Conservation (phyloP, 164 flowering plant genomes). For the Echeveria elegans region DNA sequence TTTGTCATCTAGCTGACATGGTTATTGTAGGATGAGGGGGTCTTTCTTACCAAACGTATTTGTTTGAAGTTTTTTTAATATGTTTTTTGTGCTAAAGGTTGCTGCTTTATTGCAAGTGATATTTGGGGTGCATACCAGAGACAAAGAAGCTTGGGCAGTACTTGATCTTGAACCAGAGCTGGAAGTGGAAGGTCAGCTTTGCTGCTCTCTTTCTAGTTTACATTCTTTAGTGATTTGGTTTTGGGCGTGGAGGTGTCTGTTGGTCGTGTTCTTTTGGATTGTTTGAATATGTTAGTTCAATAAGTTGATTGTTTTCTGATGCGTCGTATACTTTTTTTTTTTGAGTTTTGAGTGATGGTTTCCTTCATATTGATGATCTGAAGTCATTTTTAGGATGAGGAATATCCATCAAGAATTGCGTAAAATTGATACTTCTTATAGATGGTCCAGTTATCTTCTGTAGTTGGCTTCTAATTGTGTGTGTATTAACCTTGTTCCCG, state of each 20-base stretch:
- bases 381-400: too few relatives aligned
- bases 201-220: not conserved
- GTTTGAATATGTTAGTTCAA: not conserved
- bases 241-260: not conserved
- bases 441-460: too few relatives aligned
- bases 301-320: too few relatives aligned
- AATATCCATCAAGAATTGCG: too few relatives aligned
- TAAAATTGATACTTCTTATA: too few relatives aligned
- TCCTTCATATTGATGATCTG: too few relatives aligned
- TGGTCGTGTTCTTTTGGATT: not conserved
- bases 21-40: not conserved
- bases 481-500: too few relatives aligned
- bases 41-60: not conserved
- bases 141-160: not conserved
- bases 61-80: not conserved
- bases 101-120: too few relatives aligned
- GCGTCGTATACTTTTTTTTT: too few relatives aligned
- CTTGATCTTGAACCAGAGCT: not conserved
- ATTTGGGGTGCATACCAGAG: too few relatives aligned
- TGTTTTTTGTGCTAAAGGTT: not conserved
- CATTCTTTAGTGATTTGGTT: not conserved
- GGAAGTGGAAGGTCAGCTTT: not conserved
- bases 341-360: too few relatives aligned
- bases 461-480: too few relatives aligned
- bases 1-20: conserved; percentile 2